Base-by-base conservation (phyloP, 495 filamentous ascomycete genomes). In the Penicillium lividum region DNA sequence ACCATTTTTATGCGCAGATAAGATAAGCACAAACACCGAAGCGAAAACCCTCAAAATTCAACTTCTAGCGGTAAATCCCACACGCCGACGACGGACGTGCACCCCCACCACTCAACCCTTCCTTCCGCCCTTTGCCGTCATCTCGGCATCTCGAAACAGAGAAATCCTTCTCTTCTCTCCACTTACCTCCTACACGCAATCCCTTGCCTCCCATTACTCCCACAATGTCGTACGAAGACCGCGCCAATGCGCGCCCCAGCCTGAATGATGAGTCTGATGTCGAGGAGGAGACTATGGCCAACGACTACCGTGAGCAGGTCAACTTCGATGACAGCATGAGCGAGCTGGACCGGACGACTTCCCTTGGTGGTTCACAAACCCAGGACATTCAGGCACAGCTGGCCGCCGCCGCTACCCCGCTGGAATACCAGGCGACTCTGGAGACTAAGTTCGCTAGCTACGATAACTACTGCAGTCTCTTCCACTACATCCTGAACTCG, bases 401-500 rank as follows among this genome's bases (percentile, higher is more conserved):
- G 51, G 83, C 84, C 47, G 89, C 90, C 60, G 95, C 95, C 53
- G 94, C 94, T 62, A 92, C 91, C 71, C 94, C 95, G 49, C 79
- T 98, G 65, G 94, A 98, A 68, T 97, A 92, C 78, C 89, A 91
- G 67, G 95, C 95, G 36, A 89, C 91, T 16, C 81, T 98, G 55
- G 93, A 96, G 73, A 89, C 88, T 70, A 97, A 97, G 76, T 97
- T 98, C 78, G 84, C 86, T 68, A 98, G 94, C 80, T 98, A 98
- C 81, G 95, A 98, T 77, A 91, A 92, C 74, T 98, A 98, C 83
- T 98, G 95, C 87, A 94, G 86, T 74, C 81, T 98, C 54, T 98
- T 98, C 79, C 95, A 98, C 79, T 97, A 91, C 76, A 97, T 98
- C 71, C 82, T 98, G 67, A 98, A 98, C 82, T 97, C 93, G 56